Evolutionary conservation across 768 basidiomycete species (phyloP).

Genomic region (Ramaria rubella): DNA sequence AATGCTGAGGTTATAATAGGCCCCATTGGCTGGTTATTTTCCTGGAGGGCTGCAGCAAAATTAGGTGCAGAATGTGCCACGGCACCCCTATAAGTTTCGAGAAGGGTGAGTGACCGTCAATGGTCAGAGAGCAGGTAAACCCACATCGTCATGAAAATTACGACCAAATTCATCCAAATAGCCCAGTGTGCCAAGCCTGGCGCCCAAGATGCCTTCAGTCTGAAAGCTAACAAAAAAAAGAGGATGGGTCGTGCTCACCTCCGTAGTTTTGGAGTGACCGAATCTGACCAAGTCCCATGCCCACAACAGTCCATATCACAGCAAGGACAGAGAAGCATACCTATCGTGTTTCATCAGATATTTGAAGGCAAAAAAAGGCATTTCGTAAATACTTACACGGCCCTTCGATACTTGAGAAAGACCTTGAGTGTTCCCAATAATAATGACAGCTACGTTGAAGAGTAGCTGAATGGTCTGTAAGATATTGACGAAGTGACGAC

Average conservation of each 20-base stretch:
- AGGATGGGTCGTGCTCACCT: conserved; percentile 12
- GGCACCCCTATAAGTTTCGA: conserved; percentile 30
- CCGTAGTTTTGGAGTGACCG: conserved; percentile 48
- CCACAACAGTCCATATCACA: conserved; percentile 50
- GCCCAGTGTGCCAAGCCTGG: conserved; percentile 13
- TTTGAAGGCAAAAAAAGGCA: too few relatives aligned
- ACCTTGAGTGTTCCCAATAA: conserved; percentile 38
- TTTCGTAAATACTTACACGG: conserved; percentile 34
- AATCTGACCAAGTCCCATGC: conserved; percentile 53
- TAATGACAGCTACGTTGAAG: conserved; percentile 37
- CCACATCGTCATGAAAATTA: conserved; percentile 51
- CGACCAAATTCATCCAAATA: conserved; percentile 49
- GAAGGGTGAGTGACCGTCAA: neutral
- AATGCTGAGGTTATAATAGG: conserved; percentile 31
- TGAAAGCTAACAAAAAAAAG: neutral
- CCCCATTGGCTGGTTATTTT: conserved; percentile 28
- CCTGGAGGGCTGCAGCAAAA: conserved; percentile 34
- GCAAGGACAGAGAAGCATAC: conserved; percentile 34
- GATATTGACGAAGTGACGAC: conserved; percentile 40
- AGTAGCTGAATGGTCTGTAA: conserved; percentile 53
- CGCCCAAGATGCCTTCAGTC: neutral
- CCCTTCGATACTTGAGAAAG: conserved; percentile 44
- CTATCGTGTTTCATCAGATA: too few relatives aligned
- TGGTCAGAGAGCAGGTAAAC: too few relatives aligned
- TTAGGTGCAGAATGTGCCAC: conserved; percentile 52